phyloP scores from a whole-genome alignment of 2,329 filamentous ascomycete genomes.

The Pezicula neosporulosa region DNA sequence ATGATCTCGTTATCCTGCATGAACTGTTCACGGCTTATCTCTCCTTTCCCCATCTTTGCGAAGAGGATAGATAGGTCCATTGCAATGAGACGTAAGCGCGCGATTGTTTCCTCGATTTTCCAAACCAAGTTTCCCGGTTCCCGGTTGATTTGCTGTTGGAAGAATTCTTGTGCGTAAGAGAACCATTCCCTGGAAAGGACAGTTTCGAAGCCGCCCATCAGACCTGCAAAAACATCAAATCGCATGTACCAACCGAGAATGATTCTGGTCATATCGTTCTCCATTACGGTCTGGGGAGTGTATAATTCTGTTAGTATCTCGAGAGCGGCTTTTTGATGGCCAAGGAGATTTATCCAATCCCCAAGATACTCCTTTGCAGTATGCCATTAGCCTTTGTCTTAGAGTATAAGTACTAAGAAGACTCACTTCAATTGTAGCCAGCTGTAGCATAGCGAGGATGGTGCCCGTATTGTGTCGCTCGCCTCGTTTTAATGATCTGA shows the following conservation, averaged over 20 bases:
- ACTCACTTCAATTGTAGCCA: slow-evolving; percentile 87
- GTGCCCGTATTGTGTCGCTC: slow-evolving; percentile 71
- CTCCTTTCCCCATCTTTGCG: slow-evolving; percentile 60
- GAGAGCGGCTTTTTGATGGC: slow-evolving; percentile 86
- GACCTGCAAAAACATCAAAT: slow-evolving; percentile 80
- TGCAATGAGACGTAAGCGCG: slow-evolving; percentile 67
- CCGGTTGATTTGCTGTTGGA: slow-evolving; percentile 51
- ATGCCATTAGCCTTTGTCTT: slow-evolving; percentile 8
- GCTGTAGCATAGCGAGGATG: slow-evolving; percentile 81
- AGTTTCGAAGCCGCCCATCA: slow-evolving; percentile 77
- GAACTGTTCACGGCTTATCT: slow-evolving; percentile 65
- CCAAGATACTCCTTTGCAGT: slow-evolving; percentile 77
- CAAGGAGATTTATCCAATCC: slow-evolving; percentile 91
- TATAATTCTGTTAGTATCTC: slow-evolving; percentile 77
- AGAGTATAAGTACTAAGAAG: slow-evolving; percentile 3
- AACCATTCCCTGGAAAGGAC: slow-evolving; percentile 80
- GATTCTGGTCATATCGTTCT: slow-evolving; percentile 67
- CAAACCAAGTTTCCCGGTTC: slow-evolving; percentile 62
- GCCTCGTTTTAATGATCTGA: slow-evolving; percentile 66
- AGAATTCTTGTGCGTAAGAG: slow-evolving; percentile 44
- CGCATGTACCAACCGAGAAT: slow-evolving; percentile 87
- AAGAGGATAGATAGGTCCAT: slow-evolving; percentile 80
- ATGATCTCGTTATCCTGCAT: slow-evolving; percentile 55
- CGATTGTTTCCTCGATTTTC: slow-evolving; percentile 64
- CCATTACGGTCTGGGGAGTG: slow-evolving; percentile 69